Conservation (phyloP, 176 grass and related monocot genomes). For the Zoysia japonica region DNA sequence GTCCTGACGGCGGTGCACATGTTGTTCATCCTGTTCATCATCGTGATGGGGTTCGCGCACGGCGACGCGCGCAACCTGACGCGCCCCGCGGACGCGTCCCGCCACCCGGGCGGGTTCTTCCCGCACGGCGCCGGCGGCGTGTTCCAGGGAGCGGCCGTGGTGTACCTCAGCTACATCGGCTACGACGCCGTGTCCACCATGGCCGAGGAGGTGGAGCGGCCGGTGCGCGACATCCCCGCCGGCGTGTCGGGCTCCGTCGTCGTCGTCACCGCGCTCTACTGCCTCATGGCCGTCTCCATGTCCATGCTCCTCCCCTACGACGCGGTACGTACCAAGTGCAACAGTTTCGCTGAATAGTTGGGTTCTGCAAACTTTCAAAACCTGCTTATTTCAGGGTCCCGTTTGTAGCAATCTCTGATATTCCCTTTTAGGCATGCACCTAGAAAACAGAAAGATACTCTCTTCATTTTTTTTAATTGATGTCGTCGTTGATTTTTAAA, state of each 20-base stretch:
- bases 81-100: conserved; percentile 52
- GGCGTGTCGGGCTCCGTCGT: conserved; percentile 85
- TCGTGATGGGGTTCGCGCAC: conserved; percentile 70
- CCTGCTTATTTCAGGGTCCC: too few species aligned
- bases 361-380: too few species aligned
- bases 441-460: too few species aligned
- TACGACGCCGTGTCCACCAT: conserved; percentile 99
- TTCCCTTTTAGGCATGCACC: too few species aligned
- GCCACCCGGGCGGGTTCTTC: conserved; percentile 63
- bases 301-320: conserved; percentile 94
- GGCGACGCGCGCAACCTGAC: conserved; percentile 72
- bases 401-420: too few species aligned
- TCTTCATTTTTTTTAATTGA: too few species aligned
- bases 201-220: conserved; percentile 90
- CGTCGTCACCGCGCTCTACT: conserved; percentile 77
- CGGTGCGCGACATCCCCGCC: conserved; percentile 74
- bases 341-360: too few species aligned
- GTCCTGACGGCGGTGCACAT: conserved; percentile 71
- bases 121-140: conserved; percentile 67
- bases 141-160: conserved; percentile 86
- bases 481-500: too few species aligned
- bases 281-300: conserved; percentile 96
- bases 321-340: conserved; percentile 42
- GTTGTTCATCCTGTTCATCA: conserved; percentile 87
- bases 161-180: conserved; percentile 96